Evolutionary conservation across 345 rosid genomes (phyloP).

Genomic region (Bruguiera gymnorhiza): DNA sequence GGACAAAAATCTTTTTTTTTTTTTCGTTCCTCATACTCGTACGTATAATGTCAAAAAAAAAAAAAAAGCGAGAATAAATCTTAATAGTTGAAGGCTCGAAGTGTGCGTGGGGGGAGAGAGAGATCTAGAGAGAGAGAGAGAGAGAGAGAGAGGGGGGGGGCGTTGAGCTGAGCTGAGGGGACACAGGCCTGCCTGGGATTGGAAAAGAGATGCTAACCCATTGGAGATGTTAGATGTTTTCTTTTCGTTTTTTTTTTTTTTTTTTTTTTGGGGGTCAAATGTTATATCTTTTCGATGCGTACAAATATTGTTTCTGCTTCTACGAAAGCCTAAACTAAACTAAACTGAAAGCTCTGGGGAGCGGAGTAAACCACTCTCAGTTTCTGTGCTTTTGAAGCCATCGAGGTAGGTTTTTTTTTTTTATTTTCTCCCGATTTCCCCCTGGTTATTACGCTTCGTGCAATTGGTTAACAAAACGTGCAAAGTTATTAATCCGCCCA

Average conservation of each 20-base stretch:
- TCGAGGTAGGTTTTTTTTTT: too few species aligned
- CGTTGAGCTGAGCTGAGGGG: background rate
- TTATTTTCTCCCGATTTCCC: too few species aligned
- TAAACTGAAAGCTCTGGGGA: too few species aligned
- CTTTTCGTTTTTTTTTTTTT: too few species aligned
- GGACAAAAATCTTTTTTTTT: background rate
- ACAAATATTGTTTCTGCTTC: too few species aligned
- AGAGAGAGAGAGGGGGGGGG: too few species aligned
- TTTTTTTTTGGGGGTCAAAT: background rate
- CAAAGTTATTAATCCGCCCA: background rate
- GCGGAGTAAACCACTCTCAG: too few species aligned
- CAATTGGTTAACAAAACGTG: too few species aligned
- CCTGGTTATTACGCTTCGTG: background rate
- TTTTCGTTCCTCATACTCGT: background rate
- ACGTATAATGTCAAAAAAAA: background rate
- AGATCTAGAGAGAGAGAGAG: background rate
- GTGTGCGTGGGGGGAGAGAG: background rate
- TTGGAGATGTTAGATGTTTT: background rate
- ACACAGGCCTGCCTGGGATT: background rate
- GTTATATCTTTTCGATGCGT: background rate
- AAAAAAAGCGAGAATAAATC: background rate
- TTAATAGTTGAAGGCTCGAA: too few species aligned
- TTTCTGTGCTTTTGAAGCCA: too few species aligned
- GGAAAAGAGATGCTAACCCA: conserved; percentile 8
- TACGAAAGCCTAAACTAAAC: too few species aligned